Conservation (phyloP, 2,329 filamentous ascomycete species). For the Chaetomiaceae sp. region DNA sequence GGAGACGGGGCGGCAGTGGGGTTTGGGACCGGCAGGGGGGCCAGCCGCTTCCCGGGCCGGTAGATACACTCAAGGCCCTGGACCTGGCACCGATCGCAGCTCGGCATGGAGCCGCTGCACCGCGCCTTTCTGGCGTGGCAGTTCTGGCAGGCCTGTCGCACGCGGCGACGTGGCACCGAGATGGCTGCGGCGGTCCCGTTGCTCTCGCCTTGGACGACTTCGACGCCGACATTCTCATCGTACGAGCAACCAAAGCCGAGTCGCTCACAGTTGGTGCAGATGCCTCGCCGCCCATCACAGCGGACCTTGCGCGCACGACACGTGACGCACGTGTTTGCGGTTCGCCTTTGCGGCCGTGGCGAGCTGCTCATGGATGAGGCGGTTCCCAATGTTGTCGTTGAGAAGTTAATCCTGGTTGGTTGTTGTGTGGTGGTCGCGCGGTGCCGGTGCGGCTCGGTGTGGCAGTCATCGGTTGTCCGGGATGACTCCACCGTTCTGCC, state of each 20-base stretch:
- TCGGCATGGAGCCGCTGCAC: slow-evolving; percentile 54
- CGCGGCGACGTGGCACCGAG: slow-evolving; percentile 45
- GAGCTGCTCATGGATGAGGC: slow-evolving; percentile 23
- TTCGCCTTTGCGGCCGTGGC: slow-evolving; percentile 26
- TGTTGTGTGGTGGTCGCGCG: not conserved
- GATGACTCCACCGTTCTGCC: too few species aligned
- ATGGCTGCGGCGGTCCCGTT: slow-evolving; percentile 23
- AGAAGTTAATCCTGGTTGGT: not conserved
- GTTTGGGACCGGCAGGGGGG: slow-evolving; percentile 19
- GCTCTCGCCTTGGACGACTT: slow-evolving; percentile 17
- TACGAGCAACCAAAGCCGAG: slow-evolving; percentile 56
- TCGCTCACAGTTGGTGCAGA: slow-evolving; percentile 56
- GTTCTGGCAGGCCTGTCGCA: slow-evolving; percentile 53
- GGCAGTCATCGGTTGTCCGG: slow-evolving; percentile 21
- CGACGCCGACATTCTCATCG: slow-evolving; percentile 39
- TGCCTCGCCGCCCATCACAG: slow-evolving; percentile 50
- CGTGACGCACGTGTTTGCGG: slow-evolving; percentile 46
- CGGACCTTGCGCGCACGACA: slow-evolving; percentile 55
- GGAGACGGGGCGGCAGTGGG: slow-evolving; percentile 19
- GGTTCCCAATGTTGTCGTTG: not conserved
- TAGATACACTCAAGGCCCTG: slow-evolving; percentile 56
- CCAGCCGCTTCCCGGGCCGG: slow-evolving; percentile 43
- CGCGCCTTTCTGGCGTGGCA: slow-evolving; percentile 56
- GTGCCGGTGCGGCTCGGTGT: slow-evolving; percentile 15
- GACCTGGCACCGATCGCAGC: slow-evolving; percentile 48